These are phyloP conservation scores for Neurospora discreta DNA, from an alignment of 495 filamentous ascomycete genomes.

Conservation along the genomic window DNA sequence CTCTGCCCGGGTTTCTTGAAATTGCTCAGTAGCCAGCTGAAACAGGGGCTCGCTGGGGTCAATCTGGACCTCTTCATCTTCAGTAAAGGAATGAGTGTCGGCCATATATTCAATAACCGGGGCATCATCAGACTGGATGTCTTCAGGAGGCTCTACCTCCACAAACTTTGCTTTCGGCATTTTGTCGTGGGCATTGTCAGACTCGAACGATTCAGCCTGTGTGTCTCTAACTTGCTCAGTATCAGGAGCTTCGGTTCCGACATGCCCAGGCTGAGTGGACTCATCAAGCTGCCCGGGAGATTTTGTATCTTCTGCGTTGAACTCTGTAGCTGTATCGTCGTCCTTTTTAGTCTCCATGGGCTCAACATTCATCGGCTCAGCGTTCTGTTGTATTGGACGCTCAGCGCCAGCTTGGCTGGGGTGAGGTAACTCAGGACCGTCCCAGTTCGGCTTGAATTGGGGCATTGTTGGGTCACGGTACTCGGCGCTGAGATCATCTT, in stretches of 20 bases:
- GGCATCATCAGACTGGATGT: not conserved
- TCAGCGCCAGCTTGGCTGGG: not conserved
- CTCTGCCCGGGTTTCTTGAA: not conserved
- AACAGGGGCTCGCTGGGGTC: not conserved
- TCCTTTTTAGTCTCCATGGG: not conserved
- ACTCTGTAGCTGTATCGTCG: not conserved
- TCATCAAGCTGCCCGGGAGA: not conserved
- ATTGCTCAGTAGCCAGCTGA: not conserved
- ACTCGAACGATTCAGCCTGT: not conserved
- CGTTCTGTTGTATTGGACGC: not conserved
- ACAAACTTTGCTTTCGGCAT: not conserved
- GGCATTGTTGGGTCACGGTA: not conserved
- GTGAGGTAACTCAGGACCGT: not conserved
- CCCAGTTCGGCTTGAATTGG: not conserved
- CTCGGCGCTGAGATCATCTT: not conserved
- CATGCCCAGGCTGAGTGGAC: not conserved
- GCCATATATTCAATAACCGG: not conserved
- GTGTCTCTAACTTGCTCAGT: not conserved
- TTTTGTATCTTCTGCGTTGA: not conserved
- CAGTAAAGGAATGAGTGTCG: not conserved
- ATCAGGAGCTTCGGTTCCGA: not conserved
- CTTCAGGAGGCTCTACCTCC: not conserved
- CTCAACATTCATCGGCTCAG: not conserved
- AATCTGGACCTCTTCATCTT: not conserved
- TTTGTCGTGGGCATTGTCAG: not conserved